Percentiles rank a stretch among this genome's conserved stretches.
Evolutionary conservation across 2,329 filamentous ascomycete species (phyloP).

Genomic region (Fusarium fracticaudum): DNA sequence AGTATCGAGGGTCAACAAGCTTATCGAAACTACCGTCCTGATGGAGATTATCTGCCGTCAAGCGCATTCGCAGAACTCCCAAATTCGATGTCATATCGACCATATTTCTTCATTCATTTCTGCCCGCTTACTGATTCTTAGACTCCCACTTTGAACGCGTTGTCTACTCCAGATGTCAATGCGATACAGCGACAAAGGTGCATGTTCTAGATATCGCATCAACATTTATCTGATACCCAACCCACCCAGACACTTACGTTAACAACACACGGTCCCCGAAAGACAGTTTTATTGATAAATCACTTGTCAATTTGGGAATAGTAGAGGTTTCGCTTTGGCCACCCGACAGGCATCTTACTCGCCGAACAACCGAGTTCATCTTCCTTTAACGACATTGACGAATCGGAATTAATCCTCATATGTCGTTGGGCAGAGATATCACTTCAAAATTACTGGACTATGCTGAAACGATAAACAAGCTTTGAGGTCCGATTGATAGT

Average conservation of each 20-base stretch:
- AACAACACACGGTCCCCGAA: fast-evolving
- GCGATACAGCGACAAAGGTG: background rate
- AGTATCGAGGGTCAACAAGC: background rate
- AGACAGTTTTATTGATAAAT: background rate
- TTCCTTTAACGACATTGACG: background rate
- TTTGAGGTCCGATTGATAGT: background rate
- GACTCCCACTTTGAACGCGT: fast-evolving
- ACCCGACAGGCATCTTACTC: background rate
- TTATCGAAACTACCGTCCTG: background rate
- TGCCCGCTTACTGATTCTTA: background rate
- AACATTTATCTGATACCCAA: background rate
- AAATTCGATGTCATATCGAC: background rate
- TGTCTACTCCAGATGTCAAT: no score
- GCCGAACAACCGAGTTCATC: background rate
- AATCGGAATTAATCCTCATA: background rate
- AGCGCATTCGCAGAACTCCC: background rate
- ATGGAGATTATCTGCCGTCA: background rate
- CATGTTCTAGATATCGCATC: background rate
- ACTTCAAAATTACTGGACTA: background rate
- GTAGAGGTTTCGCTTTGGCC: background rate
- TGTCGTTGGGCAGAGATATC: background rate
- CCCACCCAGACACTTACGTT: fast-evolving
- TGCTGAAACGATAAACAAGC: background rate
- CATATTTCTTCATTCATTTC: no score
- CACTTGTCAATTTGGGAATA: no score